Conservation (phyloP, 2,329 filamentous ascomycete genomes). For the Colletotrichum aenigma region DNA sequence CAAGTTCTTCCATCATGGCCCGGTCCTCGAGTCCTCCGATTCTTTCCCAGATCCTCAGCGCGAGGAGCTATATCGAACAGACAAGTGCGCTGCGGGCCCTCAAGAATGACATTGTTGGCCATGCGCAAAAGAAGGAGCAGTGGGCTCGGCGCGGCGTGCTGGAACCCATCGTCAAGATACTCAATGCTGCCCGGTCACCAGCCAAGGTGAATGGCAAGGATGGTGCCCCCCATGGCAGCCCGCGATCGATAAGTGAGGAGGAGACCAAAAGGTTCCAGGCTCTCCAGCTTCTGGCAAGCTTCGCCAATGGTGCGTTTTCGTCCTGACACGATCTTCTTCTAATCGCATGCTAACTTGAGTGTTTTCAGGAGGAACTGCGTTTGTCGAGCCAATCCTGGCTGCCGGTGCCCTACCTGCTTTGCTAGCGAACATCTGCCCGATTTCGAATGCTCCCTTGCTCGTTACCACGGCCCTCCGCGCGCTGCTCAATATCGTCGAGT, state of each 20-base stretch:
- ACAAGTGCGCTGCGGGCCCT: conserved; percentile 70
- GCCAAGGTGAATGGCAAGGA: conserved; percentile 44
- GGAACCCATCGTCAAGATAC: conserved; percentile 56
- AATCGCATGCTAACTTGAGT: neutral
- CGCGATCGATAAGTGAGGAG: conserved; percentile 55
- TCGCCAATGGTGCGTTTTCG: conserved; percentile 73
- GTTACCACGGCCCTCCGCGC: conserved; percentile 76
- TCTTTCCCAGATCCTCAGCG: conserved; percentile 60
- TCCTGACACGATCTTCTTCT: neutral
- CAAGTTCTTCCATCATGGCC: conserved; percentile 48
- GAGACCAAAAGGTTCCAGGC: conserved; percentile 76
- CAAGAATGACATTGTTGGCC: conserved; percentile 90
- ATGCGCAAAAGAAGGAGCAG: conserved; percentile 83
- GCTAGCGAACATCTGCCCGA: conserved; percentile 71
- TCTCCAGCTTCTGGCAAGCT: conserved; percentile 82
- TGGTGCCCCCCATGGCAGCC: conserved; percentile 28
- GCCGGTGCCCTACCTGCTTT: conserved; percentile 72
- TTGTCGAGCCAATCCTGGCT: conserved; percentile 75
- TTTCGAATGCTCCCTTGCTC: conserved; percentile 67
- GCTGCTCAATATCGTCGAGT: conserved; percentile 73
- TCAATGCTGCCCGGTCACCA: conserved; percentile 38
- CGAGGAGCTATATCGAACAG: conserved; percentile 56
- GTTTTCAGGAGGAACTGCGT: conserved; percentile 74
- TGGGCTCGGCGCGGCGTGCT: conserved; percentile 76
- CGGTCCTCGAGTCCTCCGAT: conserved; percentile 56